These are phyloP conservation scores for Nosema granulosis DNA, from an alignment of 371 early-diverging fungal species.

Conservation along the genomic window DNA sequence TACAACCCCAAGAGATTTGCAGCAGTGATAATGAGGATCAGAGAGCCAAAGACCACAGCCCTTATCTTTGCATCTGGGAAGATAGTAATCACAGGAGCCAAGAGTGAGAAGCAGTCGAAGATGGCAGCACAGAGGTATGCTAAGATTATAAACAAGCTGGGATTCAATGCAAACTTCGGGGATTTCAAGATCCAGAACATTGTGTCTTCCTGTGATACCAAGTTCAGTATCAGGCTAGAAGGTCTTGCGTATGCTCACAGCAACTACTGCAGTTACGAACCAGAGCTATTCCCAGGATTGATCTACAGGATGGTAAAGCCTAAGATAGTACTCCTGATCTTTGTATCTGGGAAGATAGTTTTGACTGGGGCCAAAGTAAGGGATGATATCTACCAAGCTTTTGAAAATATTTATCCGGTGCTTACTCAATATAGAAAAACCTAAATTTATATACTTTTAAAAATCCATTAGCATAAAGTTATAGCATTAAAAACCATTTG, in stretches of 20 bases:
- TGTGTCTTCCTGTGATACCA: constrained; percentile 96
- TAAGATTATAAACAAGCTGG: constrained; percentile 95
- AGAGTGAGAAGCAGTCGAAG: constrained; percentile 77
- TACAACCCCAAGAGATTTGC: constrained; percentile 99
- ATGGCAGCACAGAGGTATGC: constrained; percentile 97
- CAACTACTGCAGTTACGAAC: constrained; percentile 95
- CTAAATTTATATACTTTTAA: constrained; percentile 36
- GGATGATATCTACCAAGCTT: constrained; percentile 98
- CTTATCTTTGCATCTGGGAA: constrained; percentile 99
- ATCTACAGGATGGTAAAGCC: constrained; percentile 99
- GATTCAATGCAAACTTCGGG: constrained; percentile 92
- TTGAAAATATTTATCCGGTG: constrained; percentile 98
- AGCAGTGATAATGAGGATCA: constrained; percentile 99
- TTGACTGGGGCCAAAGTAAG: constrained; percentile 97
- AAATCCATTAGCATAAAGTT: background rate
- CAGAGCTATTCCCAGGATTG: constrained; percentile 98
- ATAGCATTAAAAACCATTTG: too few species aligned
- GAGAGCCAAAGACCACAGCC: constrained; percentile 96
- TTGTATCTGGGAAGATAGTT: constrained; percentile 99
- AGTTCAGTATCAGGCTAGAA: constrained; percentile 97
- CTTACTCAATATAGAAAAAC: constrained; percentile 67
- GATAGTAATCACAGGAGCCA: constrained; percentile 76
- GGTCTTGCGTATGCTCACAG: constrained; percentile 94
- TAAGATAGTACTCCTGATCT: constrained; percentile 96
- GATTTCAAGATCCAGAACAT: constrained; percentile 99